Evolutionary conservation across 2,329 filamentous ascomycete species (phyloP).

Genomic region (Diaporthe ampelina): DNA sequence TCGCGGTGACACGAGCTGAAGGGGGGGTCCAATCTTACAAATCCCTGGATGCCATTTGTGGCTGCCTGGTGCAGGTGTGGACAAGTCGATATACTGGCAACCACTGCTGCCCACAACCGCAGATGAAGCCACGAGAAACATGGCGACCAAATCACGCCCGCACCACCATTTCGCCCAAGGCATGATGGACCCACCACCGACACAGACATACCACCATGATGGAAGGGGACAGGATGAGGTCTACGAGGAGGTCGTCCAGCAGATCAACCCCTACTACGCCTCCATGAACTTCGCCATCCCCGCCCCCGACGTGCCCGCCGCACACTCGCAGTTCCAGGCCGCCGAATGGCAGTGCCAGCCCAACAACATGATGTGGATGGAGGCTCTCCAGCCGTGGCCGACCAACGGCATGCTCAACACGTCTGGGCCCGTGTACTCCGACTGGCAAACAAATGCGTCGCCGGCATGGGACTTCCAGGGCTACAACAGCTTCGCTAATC

Average conservation of each 20-base stretch:
- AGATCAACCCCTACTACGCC: conserved; percentile 28
- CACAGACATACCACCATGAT: not conserved
- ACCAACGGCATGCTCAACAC: conserved; percentile 20
- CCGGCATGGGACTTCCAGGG: conserved; percentile 22
- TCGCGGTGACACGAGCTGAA: conserved; percentile 33
- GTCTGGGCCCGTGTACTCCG: not conserved
- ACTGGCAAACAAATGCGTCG: conserved; percentile 18
- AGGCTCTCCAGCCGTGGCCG: conserved; percentile 29
- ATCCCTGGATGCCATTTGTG: not conserved
- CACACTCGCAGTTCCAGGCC: conserved; percentile 33
- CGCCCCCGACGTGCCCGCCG: not conserved
- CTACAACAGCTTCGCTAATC: not conserved
- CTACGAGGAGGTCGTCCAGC: conserved; percentile 29
- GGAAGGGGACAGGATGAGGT: conserved; percentile 7
- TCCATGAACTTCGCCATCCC: conserved; percentile 22
- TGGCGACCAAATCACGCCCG: conserved; percentile 21
- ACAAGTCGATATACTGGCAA: not conserved
- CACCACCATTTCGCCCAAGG: conserved; percentile 8
- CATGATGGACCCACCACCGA: conserved; percentile 8
- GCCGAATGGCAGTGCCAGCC: conserved; percentile 33
- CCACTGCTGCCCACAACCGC: not conserved
- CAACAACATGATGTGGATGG: conserved; percentile 31
- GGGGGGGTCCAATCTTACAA: conserved; percentile 18
- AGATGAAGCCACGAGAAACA: conserved; percentile 15
- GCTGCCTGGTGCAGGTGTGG: not conserved